These are phyloP conservation scores for Tuber umbilicatum DNA, from an alignment of 495 filamentous ascomycete genomes.

Conservation along the genomic window DNA sequence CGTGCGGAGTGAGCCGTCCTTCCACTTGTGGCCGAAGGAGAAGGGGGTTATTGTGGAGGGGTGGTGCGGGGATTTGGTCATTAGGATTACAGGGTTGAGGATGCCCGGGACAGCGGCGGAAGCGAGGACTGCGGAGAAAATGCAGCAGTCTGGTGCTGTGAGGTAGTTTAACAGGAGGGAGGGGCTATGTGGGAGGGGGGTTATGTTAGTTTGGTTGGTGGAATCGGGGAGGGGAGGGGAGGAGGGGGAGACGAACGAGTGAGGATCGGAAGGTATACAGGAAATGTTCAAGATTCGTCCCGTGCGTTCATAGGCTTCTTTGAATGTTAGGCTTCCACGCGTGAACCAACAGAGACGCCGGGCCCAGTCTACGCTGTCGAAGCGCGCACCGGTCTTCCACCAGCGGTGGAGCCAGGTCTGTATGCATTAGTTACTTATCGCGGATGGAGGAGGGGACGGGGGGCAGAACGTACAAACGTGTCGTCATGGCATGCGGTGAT, in stretches of 20 bases:
- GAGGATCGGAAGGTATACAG: constrained; percentile 94
- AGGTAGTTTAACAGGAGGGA: constrained; percentile 78
- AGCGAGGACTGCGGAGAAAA: constrained; percentile 93
- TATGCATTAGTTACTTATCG: not conserved
- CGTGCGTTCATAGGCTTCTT: constrained; percentile 89
- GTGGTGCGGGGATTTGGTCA: constrained; percentile 68
- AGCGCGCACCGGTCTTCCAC: constrained; percentile 88
- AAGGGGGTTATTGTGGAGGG: constrained; percentile 67
- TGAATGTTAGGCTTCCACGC: constrained; percentile 82
- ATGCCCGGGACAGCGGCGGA: constrained; percentile 96
- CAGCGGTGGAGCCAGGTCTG: constrained; percentile 70
- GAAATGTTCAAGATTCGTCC: constrained; percentile 91
- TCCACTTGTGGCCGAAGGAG: constrained; percentile 96
- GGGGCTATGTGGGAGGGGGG: constrained; percentile 40
- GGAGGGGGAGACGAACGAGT: constrained; percentile 46
- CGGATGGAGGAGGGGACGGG: too few species aligned
- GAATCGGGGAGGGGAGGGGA: constrained; percentile 53
- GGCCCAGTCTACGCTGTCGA: constrained; percentile 91
- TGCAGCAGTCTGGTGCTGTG: constrained; percentile 90
- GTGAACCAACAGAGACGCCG: constrained; percentile 79
- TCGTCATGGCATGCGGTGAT: constrained; percentile 80
- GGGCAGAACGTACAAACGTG: constrained; percentile 5
- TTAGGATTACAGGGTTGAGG: constrained; percentile 88
- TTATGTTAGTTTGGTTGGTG: constrained; percentile 6
- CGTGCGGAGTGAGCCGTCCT: constrained; percentile 86